phyloP scores from a whole-genome alignment of 768 basidiomycete genomes.

The Russula compacta region DNA sequence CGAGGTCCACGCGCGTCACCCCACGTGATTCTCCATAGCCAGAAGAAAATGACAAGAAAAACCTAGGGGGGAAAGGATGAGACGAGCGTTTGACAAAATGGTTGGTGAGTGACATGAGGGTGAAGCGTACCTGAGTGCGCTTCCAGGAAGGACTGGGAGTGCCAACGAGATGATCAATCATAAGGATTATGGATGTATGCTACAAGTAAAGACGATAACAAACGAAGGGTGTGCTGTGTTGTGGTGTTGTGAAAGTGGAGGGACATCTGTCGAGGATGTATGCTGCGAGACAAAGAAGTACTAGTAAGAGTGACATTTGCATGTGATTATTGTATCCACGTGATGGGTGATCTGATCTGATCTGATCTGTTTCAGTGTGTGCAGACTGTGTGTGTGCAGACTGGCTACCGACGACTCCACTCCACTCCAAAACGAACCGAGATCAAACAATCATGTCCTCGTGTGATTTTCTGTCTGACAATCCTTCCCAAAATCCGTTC shows the following conservation, averaged over 20 bases:
- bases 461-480: neutral
- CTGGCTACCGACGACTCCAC: neutral
- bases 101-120: neutral
- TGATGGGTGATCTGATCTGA: neutral
- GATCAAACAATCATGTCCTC: neutral
- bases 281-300: neutral
- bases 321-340: neutral
- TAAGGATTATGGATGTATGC: constrained; percentile 27
- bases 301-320: neutral
- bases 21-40: constrained; percentile 70
- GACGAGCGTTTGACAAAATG: neutral
- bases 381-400: neutral
- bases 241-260: neutral
- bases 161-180: constrained; percentile 93
- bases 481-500: constrained; percentile 31
- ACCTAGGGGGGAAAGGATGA: constrained; percentile 43
- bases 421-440: neutral
- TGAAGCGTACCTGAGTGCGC: constrained; percentile 55
- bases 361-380: neutral
- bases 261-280: neutral
- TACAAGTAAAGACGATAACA: neutral
- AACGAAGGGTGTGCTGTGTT: neutral
- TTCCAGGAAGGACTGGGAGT: constrained; percentile 88
- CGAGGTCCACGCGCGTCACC: constrained; percentile 59
- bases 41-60: constrained; percentile 84